Conservation (phyloP, 176 grass and related monocot genomes). For the Aegilops speltoides region DNA sequence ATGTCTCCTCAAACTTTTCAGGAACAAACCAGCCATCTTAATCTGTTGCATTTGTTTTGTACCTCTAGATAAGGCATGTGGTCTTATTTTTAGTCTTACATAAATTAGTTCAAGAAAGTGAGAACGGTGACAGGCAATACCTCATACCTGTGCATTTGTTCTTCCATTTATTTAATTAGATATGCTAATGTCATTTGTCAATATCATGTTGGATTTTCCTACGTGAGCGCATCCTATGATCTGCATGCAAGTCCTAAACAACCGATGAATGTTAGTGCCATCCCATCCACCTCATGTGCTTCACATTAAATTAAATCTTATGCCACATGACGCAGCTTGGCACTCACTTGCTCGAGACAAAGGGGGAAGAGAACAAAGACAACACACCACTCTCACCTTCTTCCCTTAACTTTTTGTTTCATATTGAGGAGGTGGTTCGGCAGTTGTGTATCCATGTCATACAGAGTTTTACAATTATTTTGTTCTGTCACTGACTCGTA, state of each 20-base stretch:
- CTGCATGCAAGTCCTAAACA: background rate
- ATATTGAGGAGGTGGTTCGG: background rate
- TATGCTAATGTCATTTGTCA: background rate
- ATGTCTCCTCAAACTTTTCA: slow-evolving; percentile 65
- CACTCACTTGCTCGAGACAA: background rate
- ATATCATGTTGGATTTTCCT: background rate
- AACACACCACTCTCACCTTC: background rate
- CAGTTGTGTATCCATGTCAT: background rate
- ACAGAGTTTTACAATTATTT: background rate
- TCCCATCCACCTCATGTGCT: background rate
- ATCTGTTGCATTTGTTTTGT: background rate
- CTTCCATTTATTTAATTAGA: background rate
- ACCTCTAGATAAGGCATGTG: background rate
- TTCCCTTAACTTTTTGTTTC: background rate
- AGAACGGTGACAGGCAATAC: background rate
- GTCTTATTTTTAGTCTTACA: background rate
- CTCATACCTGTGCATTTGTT: background rate
- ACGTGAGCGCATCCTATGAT: background rate
- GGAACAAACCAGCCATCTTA: slow-evolving; percentile 35
- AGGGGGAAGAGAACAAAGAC: background rate
- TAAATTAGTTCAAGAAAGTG: background rate
- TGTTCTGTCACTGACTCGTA: background rate
- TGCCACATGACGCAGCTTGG: too few relatives aligned
- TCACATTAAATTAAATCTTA: background rate
- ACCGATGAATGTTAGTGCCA: background rate